A percentile compares a stretch with the other conserved stretches of the same genome.
phyloP scores from a whole-genome alignment of 2,329 filamentous ascomycete genomes.

The Fusarium sp. region DNA sequence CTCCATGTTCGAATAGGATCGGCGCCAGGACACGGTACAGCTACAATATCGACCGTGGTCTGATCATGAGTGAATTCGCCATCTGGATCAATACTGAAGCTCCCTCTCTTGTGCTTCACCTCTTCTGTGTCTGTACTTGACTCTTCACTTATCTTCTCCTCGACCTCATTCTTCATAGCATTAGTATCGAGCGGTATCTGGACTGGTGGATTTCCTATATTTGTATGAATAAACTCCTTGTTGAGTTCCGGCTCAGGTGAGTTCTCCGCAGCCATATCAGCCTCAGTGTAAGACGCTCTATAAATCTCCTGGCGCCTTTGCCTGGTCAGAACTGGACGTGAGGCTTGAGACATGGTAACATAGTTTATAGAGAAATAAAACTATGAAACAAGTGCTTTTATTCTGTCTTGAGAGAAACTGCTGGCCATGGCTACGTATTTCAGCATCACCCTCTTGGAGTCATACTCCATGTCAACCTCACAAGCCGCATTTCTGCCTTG shows the following conservation, averaged over 20 bases:
- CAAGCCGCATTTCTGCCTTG: slow-evolving; percentile 33
- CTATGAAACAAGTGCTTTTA: neutral
- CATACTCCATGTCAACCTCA: slow-evolving; percentile 28
- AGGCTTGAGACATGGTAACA: slow-evolving; percentile 36
- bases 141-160: slow-evolving; percentile 11
- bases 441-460: slow-evolving; percentile 14
- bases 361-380: slow-evolving; percentile 1
- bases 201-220: slow-evolving; percentile 46
- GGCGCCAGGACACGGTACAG: slow-evolving; percentile 67
- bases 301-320: slow-evolving; percentile 33
- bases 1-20: slow-evolving; percentile 67
- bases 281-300: slow-evolving; percentile 9
- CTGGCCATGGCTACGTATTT: neutral
- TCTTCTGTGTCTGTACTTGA: neutral
- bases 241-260: slow-evolving; percentile 30
- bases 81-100: slow-evolving; percentile 54
- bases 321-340: slow-evolving; percentile 14
- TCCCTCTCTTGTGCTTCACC: slow-evolving; percentile 17
- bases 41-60: slow-evolving; percentile 66
- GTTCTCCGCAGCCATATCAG: slow-evolving; percentile 37
- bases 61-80: slow-evolving; percentile 61
- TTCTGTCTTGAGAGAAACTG: neutral
- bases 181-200: slow-evolving; percentile 41
- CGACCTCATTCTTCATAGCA: slow-evolving; percentile 17
- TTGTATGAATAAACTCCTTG: slow-evolving; percentile 48